Conservation (phyloP, 371 early-diverging fungal genomes). For the Lichtheimia ramosa region DNA sequence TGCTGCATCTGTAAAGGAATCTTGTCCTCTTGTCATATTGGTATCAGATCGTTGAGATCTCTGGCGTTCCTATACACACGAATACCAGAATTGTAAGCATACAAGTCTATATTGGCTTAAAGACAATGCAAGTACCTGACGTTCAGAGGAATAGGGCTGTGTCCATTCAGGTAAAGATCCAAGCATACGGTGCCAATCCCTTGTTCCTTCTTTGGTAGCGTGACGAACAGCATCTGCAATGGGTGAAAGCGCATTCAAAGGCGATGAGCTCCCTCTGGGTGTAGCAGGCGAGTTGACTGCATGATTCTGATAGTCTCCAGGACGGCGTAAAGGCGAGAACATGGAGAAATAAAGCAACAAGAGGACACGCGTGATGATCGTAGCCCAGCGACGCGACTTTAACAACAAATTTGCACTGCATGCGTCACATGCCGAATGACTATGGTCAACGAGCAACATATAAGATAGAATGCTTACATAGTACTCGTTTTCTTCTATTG, state of each 20-base stretch:
- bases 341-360: neutral
- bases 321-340: neutral
- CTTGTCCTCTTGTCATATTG: neutral
- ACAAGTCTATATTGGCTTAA: no score
- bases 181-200: slow-evolving; percentile 12
- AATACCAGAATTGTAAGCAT: no score
- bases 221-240: slow-evolving; percentile 15
- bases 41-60: no score
- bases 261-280: slow-evolving; percentile 1
- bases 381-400: no score
- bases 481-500: no score
- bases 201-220: slow-evolving; percentile 9
- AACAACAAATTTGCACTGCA: no score
- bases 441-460: no score
- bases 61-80: no score
- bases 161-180: slow-evolving; percentile 11
- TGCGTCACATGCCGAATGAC: no score
- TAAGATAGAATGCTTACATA: no score
- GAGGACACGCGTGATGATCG: no score
- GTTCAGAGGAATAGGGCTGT: neutral
- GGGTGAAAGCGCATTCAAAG: slow-evolving; percentile 9
- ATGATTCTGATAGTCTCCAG: neutral
- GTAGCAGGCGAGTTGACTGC: slow-evolving; percentile 1
- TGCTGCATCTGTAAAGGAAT: neutral
- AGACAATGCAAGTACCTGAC: no score